Evolutionary conservation across 768 basidiomycete genomes (phyloP).

Genomic region (Phaeotremella fagi): DNA sequence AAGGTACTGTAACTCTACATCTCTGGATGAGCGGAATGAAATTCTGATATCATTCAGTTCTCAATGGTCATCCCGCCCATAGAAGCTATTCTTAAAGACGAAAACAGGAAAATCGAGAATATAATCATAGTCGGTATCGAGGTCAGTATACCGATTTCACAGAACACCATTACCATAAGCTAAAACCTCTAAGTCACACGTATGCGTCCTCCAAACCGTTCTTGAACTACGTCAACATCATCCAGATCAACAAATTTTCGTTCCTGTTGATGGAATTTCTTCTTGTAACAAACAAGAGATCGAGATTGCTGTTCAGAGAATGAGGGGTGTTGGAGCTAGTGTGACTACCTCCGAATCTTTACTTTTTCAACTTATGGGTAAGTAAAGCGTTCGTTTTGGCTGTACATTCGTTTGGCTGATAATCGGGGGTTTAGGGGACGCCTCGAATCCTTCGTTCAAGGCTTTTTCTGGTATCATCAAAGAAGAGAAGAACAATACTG

Average conservation of each 20-base stretch:
- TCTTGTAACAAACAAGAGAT: conserved; percentile 76
- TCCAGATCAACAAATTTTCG: conserved; percentile 54
- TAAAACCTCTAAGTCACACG: conserved; percentile 60
- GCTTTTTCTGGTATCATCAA: conserved; percentile 68
- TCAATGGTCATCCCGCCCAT: conserved; percentile 78
- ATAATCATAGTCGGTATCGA: conserved; percentile 84
- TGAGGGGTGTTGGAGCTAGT: conserved; percentile 57
- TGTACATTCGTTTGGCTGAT: conserved; percentile 6
- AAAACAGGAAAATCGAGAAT: conserved; percentile 54
- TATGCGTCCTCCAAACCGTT: conserved; percentile 81
- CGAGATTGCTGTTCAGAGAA: conserved; percentile 60
- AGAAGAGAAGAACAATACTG: conserved; percentile 66
- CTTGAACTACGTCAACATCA: conserved; percentile 56
- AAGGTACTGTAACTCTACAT: conserved; percentile 21
- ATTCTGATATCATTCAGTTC: conserved; percentile 52
- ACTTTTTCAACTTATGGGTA: conserved; percentile 70
- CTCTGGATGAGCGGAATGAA: neutral
- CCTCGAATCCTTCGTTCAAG: conserved; percentile 64
- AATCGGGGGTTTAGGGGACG: conserved; percentile 53
- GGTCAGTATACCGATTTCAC: conserved; percentile 51
- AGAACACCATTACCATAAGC: neutral
- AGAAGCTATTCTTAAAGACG: conserved; percentile 52
- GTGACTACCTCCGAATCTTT: conserved; percentile 77
- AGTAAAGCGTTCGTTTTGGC: conserved; percentile 25
- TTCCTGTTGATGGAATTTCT: conserved; percentile 79